Evolutionary conservation across 768 basidiomycete genomes (phyloP), one percentile per base, ranked within the genome.

Genomic region (Stropharia rugosoannulata): DNA sequence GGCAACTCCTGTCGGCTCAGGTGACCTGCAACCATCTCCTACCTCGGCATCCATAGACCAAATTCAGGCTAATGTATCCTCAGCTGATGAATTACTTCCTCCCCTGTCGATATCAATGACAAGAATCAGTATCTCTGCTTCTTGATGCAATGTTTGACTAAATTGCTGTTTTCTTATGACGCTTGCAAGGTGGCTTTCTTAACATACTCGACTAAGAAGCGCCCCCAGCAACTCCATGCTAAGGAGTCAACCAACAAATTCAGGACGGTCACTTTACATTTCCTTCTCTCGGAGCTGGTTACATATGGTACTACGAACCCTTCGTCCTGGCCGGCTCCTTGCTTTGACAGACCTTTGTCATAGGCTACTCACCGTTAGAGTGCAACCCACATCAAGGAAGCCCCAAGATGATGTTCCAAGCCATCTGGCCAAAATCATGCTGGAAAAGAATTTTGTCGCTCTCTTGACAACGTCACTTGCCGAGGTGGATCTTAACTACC

Each of bases 401-500:
- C 75, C 78, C 39, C 77, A 80, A 54, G 85, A 85, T 44, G 96
- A 94, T 48, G 80, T 80, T n/a, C 88, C 89, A 3, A 88, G 95
- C 7, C 95, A 97, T 58, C 82, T 98, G 50, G 94, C 96, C 18
- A 98, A 98, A 75, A 82, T 95, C 59, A 99, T 99, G 97, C 73
- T 99, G 49, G 97, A 99, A 78, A 98, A 98, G 76, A 92, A 92
- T 66, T 95, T 93, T 60, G 97, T 98, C 13, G 81, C 89, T 4
- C 86, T 88, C 1, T 75, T 99, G 36, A 98, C 97, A 0, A 88
- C 78, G 41, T 89, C 94, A 10, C 78, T 98, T 15, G 86, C 90
- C 4, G 97, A 99, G 51, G 85, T 96, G 40, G 97, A 99, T 66
- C 82, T 98, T 38, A 97, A 97, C 67, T 98, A 93, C 71, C 97